Conservation (phyloP, 345 rosid genomes). For the Orychophragmus violaceus region DNA sequence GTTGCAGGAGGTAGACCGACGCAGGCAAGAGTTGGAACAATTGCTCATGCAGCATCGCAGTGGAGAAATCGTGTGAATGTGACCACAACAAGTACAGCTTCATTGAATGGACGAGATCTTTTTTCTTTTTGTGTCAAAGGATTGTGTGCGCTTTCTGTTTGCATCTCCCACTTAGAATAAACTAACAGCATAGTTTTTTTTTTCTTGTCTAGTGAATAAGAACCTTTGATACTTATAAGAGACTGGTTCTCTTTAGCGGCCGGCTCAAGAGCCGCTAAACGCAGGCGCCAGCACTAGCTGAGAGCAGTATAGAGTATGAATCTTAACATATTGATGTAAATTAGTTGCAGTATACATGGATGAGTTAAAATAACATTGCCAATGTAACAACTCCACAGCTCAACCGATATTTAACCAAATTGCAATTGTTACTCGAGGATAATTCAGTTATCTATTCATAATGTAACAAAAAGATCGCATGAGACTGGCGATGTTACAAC, state of each 20-base stretch:
- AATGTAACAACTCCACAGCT: not conserved
- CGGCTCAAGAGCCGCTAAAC: no score
- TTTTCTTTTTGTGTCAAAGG: conserved; percentile 1
- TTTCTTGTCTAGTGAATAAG: not conserved
- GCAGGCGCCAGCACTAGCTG: no score
- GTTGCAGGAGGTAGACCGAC: conserved; percentile 67
- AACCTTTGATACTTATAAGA: not conserved
- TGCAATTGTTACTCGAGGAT: no score
- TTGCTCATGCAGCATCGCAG: conserved; percentile 52
- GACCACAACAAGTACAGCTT: conserved; percentile 6
- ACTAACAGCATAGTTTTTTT: not conserved
- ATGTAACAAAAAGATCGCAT: not conserved
- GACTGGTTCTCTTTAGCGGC: no score
- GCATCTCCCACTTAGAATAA: conserved; percentile 13
- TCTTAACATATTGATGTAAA: not conserved
- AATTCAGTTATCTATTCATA: no score
- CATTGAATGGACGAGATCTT: not conserved
- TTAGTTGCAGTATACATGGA: not conserved
- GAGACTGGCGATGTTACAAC: not conserved
- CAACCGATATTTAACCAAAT: no score
- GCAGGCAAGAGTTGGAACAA: conserved; percentile 84
- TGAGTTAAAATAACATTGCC: not conserved
- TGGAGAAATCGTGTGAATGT: conserved; percentile 18
- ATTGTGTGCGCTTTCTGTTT: conserved; percentile 16
- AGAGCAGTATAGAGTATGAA: not conserved